Percentiles rank a stretch among this genome's conserved stretches.
phyloP scores from a whole-genome alignment of 768 basidiomycete species.

The Boletus speciosus region DNA sequence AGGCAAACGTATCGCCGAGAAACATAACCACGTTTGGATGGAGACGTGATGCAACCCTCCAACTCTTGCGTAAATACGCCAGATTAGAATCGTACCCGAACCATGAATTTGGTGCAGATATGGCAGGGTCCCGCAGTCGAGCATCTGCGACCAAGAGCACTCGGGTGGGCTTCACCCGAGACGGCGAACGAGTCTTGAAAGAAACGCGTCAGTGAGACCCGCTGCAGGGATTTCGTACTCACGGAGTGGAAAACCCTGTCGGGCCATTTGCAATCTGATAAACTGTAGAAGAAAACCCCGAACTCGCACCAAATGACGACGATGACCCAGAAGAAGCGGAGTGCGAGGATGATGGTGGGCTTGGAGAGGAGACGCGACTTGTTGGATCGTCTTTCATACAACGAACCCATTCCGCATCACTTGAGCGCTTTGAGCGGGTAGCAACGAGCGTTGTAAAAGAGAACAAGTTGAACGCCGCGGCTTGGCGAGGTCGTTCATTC shows the following conservation, averaged over 20 bases:
- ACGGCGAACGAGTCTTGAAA: conserved; percentile 12
- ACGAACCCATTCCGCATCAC: conserved; percentile 28
- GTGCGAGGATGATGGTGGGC: conserved; percentile 37
- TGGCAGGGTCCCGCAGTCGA: conserved; percentile 48
- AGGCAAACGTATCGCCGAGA: conserved; percentile 73
- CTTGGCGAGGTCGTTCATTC: not conserved
- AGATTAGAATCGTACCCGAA: conserved; percentile 43
- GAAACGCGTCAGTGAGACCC: conserved; percentile 1
- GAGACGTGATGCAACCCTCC: conserved; percentile 57
- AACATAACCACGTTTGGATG: conserved; percentile 68
- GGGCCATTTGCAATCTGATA: conserved; percentile 63
- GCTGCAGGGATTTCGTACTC: conserved; percentile 9
- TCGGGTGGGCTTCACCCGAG: conserved; percentile 40
- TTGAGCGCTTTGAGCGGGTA: not conserved
- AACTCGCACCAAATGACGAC: conserved; percentile 65
- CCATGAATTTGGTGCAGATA: conserved; percentile 35
- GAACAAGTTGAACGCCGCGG: not conserved
- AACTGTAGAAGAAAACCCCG: conserved; percentile 54
- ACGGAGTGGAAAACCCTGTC: conserved; percentile 31
- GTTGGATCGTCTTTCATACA: conserved; percentile 28
- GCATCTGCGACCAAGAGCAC: conserved; percentile 70
- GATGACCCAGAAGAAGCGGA: conserved; percentile 52
- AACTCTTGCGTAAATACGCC: conserved; percentile 65
- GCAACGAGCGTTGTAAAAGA: not conserved
- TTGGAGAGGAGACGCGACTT: conserved; percentile 28